Conservation (phyloP, 495 filamentous ascomycete genomes). For the Tuber indicum region DNA sequence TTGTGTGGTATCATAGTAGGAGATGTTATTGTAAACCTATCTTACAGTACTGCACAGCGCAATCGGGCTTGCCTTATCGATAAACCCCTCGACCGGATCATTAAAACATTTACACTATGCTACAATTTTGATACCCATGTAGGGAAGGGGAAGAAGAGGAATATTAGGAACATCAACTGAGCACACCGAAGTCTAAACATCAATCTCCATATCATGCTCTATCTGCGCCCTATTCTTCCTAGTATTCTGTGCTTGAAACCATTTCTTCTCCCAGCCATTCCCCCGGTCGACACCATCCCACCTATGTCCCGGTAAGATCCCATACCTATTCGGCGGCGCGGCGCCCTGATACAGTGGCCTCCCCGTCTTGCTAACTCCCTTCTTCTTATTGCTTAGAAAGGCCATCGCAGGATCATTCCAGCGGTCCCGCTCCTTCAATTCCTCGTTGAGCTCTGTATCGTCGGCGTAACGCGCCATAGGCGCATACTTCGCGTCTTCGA, state of each 20-base stretch:
- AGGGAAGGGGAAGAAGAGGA: neutral
- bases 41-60: neutral
- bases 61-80: constrained; percentile 6
- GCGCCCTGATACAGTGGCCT: constrained; percentile 73
- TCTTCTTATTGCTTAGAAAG: constrained; percentile 59
- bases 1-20: neutral
- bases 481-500: constrained; percentile 75
- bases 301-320: constrained; percentile 79
- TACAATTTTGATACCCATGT: constrained; percentile 4
- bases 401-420: constrained; percentile 93
- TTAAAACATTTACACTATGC: constrained; percentile 7
- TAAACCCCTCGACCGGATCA: neutral
- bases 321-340: constrained; percentile 85
- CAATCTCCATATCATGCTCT: constrained; percentile 94
- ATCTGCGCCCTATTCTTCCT: constrained; percentile 64
- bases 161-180: constrained; percentile 4
- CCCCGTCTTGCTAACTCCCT: constrained; percentile 51
- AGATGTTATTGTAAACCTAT: neutral
- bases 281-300: constrained; percentile 97
- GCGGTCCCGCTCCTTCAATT: constrained; percentile 63
- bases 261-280: constrained; percentile 91
- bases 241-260: constrained; percentile 79
- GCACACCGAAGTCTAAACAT: constrained; percentile 52
- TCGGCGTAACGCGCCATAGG: constrained; percentile 69
- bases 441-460: constrained; percentile 75